Conservation (phyloP, 1,139 yeast genomes). For the Diutina rugosa region DNA sequence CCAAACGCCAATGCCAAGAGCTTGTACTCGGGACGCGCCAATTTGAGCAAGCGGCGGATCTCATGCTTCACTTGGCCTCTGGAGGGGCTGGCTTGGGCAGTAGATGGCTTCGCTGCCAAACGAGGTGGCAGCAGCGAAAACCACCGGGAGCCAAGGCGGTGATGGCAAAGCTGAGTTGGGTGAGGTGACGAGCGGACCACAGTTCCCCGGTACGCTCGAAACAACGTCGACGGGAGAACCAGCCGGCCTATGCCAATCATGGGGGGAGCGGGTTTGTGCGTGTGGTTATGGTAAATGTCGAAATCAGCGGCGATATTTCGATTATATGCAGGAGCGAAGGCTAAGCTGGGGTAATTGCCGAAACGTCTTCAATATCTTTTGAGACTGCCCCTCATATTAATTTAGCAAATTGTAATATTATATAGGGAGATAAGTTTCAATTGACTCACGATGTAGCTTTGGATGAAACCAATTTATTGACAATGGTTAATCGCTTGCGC, state of each 20-base stretch:
- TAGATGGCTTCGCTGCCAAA: not conserved
- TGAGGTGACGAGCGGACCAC: not conserved
- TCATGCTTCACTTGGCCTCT: not conserved
- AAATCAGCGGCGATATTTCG: not conserved
- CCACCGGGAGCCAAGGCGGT: not conserved
- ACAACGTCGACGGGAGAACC: not conserved
- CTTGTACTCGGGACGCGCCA: constrained; percentile 27
- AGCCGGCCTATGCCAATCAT: not conserved
- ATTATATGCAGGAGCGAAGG: not conserved
- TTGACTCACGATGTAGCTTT: too few relatives aligned
- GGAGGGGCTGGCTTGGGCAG: not conserved
- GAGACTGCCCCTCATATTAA: too few relatives aligned
- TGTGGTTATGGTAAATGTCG: not conserved
- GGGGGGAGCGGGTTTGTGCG: not conserved
- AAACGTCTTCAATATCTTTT: too few relatives aligned
- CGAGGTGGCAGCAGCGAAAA: not conserved
- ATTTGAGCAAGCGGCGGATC: constrained; percentile 12
- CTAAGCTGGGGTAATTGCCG: too few relatives aligned
- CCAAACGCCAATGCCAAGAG: constrained; percentile 37
- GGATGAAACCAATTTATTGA: too few relatives aligned
- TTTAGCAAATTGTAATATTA: too few relatives aligned
- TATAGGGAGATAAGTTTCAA: too few relatives aligned
- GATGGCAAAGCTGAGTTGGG: not conserved
- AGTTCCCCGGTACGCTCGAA: not conserved
- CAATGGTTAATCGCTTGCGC: too few relatives aligned